These are phyloP conservation scores for Trypanosoma conorhini DNA, from an alignment of 208 protist species.

Conservation along the genomic window DNA sequence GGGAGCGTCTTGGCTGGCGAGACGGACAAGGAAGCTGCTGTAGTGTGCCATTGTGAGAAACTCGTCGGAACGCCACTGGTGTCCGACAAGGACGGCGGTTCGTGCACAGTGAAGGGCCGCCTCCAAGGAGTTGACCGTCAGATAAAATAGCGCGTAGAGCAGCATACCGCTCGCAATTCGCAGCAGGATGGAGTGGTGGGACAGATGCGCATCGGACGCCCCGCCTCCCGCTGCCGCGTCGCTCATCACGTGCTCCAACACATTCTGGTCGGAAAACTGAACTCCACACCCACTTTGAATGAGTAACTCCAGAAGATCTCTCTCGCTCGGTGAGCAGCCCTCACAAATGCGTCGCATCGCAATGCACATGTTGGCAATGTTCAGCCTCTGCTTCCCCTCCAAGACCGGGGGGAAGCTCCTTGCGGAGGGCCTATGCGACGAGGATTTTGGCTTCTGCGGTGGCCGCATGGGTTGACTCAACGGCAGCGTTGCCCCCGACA, in stretches of 20 bases:
- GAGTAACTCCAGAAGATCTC: slow-evolving; percentile 19
- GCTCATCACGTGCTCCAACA: slow-evolving; percentile 21
- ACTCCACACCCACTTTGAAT: slow-evolving; percentile 16
- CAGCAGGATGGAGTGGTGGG: slow-evolving; percentile 46
- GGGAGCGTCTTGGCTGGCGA: slow-evolving; percentile 41
- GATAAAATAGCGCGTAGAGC: slow-evolving; percentile 73
- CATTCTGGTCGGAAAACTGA: slow-evolving; percentile 12
- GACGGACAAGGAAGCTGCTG: slow-evolving; percentile 58
- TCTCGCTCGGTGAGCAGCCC: slow-evolving; percentile 11
- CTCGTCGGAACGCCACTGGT: slow-evolving; percentile 68
- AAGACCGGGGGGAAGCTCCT: background rate
- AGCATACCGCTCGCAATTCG: slow-evolving; percentile 83
- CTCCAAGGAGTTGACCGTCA: slow-evolving; percentile 52
- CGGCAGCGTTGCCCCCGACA: background rate
- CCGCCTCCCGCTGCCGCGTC: slow-evolving; percentile 7
- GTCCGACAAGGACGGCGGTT: slow-evolving; percentile 67
- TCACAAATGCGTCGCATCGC: slow-evolving; percentile 33
- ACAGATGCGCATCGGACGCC: slow-evolving; percentile 9
- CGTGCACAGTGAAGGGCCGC: slow-evolving; percentile 63
- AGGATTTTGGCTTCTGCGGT: slow-evolving; percentile 4
- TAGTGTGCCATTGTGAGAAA: slow-evolving; percentile 77
- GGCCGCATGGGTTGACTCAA: background rate
- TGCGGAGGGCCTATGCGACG: background rate
- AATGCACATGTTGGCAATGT: slow-evolving; percentile 23
- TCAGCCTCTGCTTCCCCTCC: slow-evolving; percentile 10